Evolutionary conservation across 2,329 filamentous ascomycete species (phyloP).

Genomic region (Penicillium sp.): DNA sequence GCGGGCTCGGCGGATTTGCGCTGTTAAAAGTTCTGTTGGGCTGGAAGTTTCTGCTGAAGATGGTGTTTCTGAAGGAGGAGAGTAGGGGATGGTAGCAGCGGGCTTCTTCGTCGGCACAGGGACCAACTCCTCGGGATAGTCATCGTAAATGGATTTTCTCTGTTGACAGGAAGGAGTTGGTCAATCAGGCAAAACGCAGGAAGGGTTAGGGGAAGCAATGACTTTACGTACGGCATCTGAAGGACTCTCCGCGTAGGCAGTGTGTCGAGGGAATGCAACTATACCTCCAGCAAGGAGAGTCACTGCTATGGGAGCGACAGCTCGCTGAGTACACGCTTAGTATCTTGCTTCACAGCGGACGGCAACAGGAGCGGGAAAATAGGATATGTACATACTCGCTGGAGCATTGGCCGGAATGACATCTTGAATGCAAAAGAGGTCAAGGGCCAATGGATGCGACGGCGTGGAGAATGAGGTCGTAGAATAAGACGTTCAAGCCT

Average conservation of each 20-base stretch:
- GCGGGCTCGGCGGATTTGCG: constrained; percentile 74
- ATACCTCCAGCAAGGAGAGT: constrained; percentile 39
- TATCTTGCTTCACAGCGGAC: constrained; percentile 4
- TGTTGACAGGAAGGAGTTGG: constrained; percentile 19
- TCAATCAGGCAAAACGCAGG: not conserved
- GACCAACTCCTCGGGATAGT: constrained; percentile 29
- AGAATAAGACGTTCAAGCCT: constrained; percentile 22
- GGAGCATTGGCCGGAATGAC: constrained; percentile 40
- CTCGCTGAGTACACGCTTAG: constrained; percentile 33
- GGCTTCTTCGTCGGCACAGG: constrained; percentile 24
- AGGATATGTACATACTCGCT: constrained; percentile 30
- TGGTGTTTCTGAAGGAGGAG: constrained; percentile 17
- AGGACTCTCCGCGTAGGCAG: constrained; percentile 41
- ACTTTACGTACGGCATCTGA: constrained; percentile 28
- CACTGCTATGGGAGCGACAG: constrained; percentile 38
- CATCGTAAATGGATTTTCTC: constrained; percentile 45
- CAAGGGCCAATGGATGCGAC: constrained; percentile 24
- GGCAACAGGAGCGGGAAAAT: constrained; percentile 14
- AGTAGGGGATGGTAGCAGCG: constrained; percentile 14
- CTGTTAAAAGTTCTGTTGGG: constrained; percentile 83
- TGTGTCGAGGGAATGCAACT: constrained; percentile 35
- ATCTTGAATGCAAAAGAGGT: constrained; percentile 25
- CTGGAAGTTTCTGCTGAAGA: constrained; percentile 52
- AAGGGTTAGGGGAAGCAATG: not conserved
- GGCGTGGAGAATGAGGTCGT: constrained; percentile 18